Evolutionary conservation across 1,284 basidiomycete genomes (phyloP), one percentile per base, ranked within the genome.

Genomic region (Papiliotrema laurentii): DNA sequence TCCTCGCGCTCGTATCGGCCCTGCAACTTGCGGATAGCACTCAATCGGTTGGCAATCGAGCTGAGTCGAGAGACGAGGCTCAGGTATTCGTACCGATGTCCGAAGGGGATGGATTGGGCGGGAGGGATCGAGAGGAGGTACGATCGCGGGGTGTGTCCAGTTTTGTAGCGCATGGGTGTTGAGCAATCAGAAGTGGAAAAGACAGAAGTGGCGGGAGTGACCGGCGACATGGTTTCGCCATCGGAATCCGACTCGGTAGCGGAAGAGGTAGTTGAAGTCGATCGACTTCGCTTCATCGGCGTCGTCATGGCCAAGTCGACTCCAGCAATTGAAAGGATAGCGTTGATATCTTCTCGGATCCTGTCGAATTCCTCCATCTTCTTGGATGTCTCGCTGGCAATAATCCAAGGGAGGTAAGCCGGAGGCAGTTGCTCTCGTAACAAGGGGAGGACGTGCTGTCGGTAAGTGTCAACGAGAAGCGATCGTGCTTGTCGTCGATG

Each of bases 401-500:
- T 63, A 0, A 60, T 54, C 68, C 68, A 72, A 18, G 65, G 58
- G 24, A 72, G 62, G 57, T 68, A 74, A 4, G 64, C 64, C 1
- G 56, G 45, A 14, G 71, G 69, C n/a, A 73, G 57, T 2, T 53
- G 45, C 18, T 64, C 56, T 51, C 71, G 71, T 53, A 81, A 71
- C 47, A 65, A 63, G 25, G 80, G 74, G 22, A 87, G 64, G 25
- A 89, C 81, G 63, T 83, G 80, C 19, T 79, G 79, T 18, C 87
- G 79, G 66, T 84, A 89, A 3, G 82, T 78, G 63, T 91, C 86
- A 14, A 89, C 80, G 11, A 91, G 78, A 3, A 80, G 74, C 9
- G 86, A 84, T 28, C 87, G 83, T 2, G 87, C 87, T 50, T 80
- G 79, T 43, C 80, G 76, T 26, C 86, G 81, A 49, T 87, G 79